phyloP scores from a whole-genome alignment of 2,329 filamentous ascomycete species.

The Aspergillus ustus region DNA sequence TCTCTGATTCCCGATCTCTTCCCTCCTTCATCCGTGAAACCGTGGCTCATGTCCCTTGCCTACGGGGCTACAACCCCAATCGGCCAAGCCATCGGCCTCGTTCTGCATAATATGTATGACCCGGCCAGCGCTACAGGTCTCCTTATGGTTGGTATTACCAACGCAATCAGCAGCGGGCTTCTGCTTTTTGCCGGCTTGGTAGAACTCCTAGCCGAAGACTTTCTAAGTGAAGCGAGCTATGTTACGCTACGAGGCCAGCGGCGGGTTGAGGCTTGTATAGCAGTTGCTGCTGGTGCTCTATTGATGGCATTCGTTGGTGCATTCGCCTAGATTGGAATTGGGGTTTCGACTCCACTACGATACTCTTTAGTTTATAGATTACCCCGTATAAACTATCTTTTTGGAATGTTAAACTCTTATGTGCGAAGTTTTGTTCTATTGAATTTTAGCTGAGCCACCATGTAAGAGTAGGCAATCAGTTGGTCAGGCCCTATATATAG shows the following conservation, averaged over 20 bases:
- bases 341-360: conserved; percentile 14
- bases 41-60: conserved; percentile 70
- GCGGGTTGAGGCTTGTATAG: conserved; percentile 64
- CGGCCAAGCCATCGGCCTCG: conserved; percentile 79
- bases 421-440: too few relatives aligned
- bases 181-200: conserved; percentile 82
- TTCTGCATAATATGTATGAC: conserved; percentile 79
- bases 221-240: conserved; percentile 70
- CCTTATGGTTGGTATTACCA: conserved; percentile 84
- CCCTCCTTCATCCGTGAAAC: conserved; percentile 70
- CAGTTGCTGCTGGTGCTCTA: conserved; percentile 63
- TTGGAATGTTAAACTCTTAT: background rate
- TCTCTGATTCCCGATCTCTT: conserved; percentile 71
- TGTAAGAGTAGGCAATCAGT: too few relatives aligned
- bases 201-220: conserved; percentile 84
- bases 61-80: conserved; percentile 76
- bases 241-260: conserved; percentile 60
- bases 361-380: conserved; percentile 16
- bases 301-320: conserved; percentile 71
- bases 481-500: too few relatives aligned
- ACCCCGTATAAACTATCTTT: conserved; percentile 6
- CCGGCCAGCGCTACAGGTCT: conserved; percentile 76
- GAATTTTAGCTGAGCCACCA: too few relatives aligned
- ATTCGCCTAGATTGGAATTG: conserved; percentile 56
- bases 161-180: conserved; percentile 80